These are phyloP conservation scores for Collybiopsis confluens DNA, from an alignment of 768 basidiomycete genomes.

Conservation along the genomic window DNA sequence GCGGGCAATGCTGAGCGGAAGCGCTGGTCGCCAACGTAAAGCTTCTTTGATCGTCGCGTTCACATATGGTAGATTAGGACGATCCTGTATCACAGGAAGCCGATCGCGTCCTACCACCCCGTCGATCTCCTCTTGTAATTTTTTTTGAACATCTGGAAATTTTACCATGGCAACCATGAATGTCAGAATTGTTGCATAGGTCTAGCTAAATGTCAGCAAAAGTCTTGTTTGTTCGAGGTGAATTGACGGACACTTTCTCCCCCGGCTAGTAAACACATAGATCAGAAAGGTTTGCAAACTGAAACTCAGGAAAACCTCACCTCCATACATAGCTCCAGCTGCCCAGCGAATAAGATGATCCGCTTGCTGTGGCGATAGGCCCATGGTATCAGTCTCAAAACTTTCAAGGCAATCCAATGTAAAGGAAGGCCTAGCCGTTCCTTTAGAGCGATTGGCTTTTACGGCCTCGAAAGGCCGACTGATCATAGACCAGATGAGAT, in stretches of 20 bases:
- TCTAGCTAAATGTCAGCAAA: constrained; percentile 3
- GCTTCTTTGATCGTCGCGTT: constrained; percentile 14
- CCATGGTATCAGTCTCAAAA: not conserved
- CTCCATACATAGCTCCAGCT: constrained; percentile 15
- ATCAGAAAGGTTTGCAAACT: not conserved
- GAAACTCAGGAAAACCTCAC: constrained; percentile 11
- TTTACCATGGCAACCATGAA: constrained; percentile 10
- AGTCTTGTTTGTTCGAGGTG: not conserved
- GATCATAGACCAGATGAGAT: not conserved
- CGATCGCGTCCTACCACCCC: constrained; percentile 8
- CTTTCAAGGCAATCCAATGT: not conserved
- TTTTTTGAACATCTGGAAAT: constrained; percentile 9
- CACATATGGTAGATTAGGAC: constrained; percentile 12
- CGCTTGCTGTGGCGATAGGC: not conserved
- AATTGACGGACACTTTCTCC: constrained; percentile 6
- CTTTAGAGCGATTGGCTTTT: not conserved
- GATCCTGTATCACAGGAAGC: constrained; percentile 12
- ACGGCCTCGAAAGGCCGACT: constrained; percentile 6
- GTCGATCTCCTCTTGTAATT: constrained; percentile 14
- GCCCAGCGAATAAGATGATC: constrained; percentile 12
- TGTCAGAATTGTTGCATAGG: constrained; percentile 2
- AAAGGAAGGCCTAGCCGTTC: constrained; percentile 4
- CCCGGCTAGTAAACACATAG: constrained; percentile 3
- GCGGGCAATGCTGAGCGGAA: constrained; percentile 3
- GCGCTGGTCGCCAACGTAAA: constrained; percentile 12